Evolutionary conservation across 1,284 basidiomycete genomes (phyloP).

Genomic region (Naganishia liquefaciens): DNA sequence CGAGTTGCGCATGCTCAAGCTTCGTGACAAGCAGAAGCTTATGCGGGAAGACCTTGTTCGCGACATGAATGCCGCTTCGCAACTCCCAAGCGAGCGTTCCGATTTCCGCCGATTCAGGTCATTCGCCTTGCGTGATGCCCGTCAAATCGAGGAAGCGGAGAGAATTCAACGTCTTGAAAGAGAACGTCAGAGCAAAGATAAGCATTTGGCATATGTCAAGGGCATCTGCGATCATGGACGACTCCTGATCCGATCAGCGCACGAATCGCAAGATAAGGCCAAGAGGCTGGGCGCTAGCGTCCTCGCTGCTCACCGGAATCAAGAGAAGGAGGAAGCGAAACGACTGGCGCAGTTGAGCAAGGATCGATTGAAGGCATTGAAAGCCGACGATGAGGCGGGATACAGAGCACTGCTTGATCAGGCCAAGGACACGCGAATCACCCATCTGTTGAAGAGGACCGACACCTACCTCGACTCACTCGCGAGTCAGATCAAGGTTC

Average conservation of each 20-base stretch:
- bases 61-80: constrained; percentile 83
- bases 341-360: constrained; percentile 93
- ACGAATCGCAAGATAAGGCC: constrained; percentile 49
- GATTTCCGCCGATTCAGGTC: constrained; percentile 89
- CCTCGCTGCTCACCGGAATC: constrained; percentile 56
- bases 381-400: constrained; percentile 98
- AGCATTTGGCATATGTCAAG: constrained; percentile 90
- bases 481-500: constrained; percentile 88
- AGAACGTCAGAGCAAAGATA: constrained; percentile 91
- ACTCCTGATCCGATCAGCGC: constrained; percentile 63
- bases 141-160: constrained; percentile 86
- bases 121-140: constrained; percentile 84
- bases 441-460: constrained; percentile 91
- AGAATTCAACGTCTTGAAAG: constrained; percentile 88
- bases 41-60: constrained; percentile 84
- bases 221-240: constrained; percentile 85
- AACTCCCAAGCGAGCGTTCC: constrained; percentile 84
- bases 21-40: constrained; percentile 85
- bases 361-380: constrained; percentile 96
- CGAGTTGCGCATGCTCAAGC: constrained; percentile 88
- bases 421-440: constrained; percentile 98
- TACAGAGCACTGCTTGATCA: constrained; percentile 99
- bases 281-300: constrained; percentile 55
- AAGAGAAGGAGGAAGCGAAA: constrained; percentile 59
- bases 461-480: constrained; percentile 93